Base-by-base conservation (phyloP, 768 basidiomycete species). In the Mycena galopus region DNA sequence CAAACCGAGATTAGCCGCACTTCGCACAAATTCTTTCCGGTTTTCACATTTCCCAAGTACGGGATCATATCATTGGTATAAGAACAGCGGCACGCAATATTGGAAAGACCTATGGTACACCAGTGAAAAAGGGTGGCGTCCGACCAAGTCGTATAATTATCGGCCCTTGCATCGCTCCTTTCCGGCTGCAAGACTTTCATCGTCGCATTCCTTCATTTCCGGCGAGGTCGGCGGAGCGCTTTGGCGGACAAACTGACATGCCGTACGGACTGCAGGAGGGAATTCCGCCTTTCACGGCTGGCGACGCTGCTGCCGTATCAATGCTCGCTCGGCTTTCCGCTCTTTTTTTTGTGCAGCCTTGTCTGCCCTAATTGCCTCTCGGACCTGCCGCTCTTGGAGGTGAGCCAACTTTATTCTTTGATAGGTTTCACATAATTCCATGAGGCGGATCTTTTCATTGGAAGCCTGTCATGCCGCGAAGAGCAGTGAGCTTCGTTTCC, bases 401-500 rank as follows among this genome's bases (percentile, higher is more conserved):
- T 47, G 70, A 37, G 44, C 50, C n/a, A 72, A 47, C 60, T 75
- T 75, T 67, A 72, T 72, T 21, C 65, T 47, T 42, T 73, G 44
- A 59, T 75, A 75, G 9, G 32, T 67, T 29, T 77, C 76, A 25
- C 74, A 73, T 16, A 77, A 61, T 58, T 77, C 69, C 72, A 77
- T 73, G 23, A 77, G 72, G n/a, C 67, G 69, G 30, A 77, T 70
- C 53, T 73, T 77, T 42, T 77, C 76, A 35, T 73, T 75, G 23
- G 76, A 77, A 39, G 74, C 74, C 76, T 77, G 61, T 19, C 57
- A 65, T 47, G 59, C 64, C 35, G 37, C 57, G 57, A 51, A 25
- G 23, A 47, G 37, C 12, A 25, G 67, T 69, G 29, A 69, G 67
- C 30, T 39, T 60, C 47, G 29, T 29, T 32, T 44, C 23, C 51